Evolutionary conservation across 1,284 basidiomycete genomes (phyloP).

Genomic region (Peniophora sp.): DNA sequence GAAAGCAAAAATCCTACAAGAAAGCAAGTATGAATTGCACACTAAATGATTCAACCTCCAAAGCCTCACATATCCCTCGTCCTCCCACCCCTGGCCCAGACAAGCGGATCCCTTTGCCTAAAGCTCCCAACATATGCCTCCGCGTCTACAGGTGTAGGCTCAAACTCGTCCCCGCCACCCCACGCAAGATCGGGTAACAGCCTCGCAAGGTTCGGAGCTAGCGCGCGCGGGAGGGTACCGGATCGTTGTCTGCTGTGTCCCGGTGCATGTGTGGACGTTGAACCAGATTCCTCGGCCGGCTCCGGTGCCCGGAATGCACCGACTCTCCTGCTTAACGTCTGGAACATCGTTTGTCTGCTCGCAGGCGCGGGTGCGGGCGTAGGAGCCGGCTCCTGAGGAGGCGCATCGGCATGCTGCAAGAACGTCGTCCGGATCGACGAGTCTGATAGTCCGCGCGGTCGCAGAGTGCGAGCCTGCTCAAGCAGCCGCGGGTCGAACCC

Average conservation of each 20-base stretch:
- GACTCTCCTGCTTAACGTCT: conserved; percentile 44
- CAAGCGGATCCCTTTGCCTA: conserved; percentile 3
- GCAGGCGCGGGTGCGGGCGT: conserved; percentile 4
- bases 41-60: background rate
- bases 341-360: conserved; percentile 39
- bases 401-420: conserved; percentile 38
- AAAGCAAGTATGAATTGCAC: no score
- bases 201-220: conserved; percentile 7
- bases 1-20: no score
- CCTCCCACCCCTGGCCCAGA: background rate
- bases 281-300: conserved; percentile 9
- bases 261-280: conserved; percentile 3
- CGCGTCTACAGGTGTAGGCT: conserved; percentile 3
- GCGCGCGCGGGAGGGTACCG: conserved; percentile 1
- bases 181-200: conserved; percentile 19
- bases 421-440: conserved; percentile 86
- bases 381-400: conserved; percentile 4
- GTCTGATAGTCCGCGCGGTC: conserved; percentile 78
- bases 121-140: conserved; percentile 9
- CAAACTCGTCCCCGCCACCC: conserved; percentile 13
- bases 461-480: conserved; percentile 50
- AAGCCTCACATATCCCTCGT: background rate
- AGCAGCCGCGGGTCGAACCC: conserved; percentile 37
- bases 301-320: conserved; percentile 15
- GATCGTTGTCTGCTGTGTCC: background rate